Evolutionary conservation across 2,329 filamentous ascomycete species (phyloP).

Genomic region (Davidsoniella eucalypti): DNA sequence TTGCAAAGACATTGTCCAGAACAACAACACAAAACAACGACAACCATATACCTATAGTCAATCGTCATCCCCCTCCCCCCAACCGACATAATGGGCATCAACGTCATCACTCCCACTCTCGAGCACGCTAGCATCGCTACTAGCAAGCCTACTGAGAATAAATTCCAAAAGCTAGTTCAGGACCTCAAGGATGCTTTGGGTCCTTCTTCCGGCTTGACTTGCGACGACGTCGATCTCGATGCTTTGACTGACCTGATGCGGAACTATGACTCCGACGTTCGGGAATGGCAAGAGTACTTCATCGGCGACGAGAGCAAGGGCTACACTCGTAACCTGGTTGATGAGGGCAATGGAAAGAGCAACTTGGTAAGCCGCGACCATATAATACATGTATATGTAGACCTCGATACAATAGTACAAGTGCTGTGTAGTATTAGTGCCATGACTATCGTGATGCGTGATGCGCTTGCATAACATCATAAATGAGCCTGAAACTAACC

Average conservation of each 20-base stretch:
- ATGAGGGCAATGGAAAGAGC: slow-evolving; percentile 70
- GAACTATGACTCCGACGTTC: slow-evolving; percentile 49
- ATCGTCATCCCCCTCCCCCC: background rate
- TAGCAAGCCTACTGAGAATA: slow-evolving; percentile 19
- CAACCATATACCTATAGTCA: background rate
- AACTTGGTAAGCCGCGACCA: slow-evolving; percentile 40
- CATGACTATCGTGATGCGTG: no score
- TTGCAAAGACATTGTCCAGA: background rate
- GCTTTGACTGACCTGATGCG: slow-evolving; percentile 59
- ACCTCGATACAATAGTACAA: no score
- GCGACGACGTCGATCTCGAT: slow-evolving; percentile 61
- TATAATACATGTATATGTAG: background rate
- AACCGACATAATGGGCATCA: slow-evolving; percentile 9
- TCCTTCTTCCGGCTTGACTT: slow-evolving; percentile 65
- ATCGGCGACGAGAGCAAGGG: slow-evolving; percentile 51
- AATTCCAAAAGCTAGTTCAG: slow-evolving; percentile 54
- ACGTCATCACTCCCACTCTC: slow-evolving; percentile 10
- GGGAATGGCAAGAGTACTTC: slow-evolving; percentile 61
- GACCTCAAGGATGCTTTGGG: slow-evolving; percentile 62
- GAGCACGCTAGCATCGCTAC: slow-evolving; percentile 5
- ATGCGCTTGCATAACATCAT: no score
- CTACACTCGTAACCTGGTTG: slow-evolving; percentile 81
- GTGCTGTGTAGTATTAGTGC: no score
- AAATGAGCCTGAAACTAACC: background rate
- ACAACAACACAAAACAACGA: background rate